Evolutionary conservation across 1,139 yeast genomes (phyloP).

Genomic region (Arxiozyma telluris): DNA sequence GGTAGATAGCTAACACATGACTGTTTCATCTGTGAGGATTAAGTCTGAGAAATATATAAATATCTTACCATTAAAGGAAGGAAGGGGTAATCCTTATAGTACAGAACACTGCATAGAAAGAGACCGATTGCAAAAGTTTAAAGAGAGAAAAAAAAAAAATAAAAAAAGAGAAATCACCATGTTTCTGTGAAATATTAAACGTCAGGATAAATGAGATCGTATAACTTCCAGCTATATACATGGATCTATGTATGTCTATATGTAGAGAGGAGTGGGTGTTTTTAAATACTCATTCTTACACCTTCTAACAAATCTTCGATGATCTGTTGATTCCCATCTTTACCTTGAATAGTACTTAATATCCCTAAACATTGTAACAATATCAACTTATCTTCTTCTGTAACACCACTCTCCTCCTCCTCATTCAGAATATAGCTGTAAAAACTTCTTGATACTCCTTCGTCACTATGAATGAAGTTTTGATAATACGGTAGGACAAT

Average conservation of each 20-base stretch:
- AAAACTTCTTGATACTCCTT: constrained; percentile 27
- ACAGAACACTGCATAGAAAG: no score
- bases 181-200: no score
- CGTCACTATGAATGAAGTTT: constrained; percentile 27
- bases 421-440: constrained; percentile 28
- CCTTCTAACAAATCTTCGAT: constrained; percentile 38
- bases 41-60: no score
- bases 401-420: constrained; percentile 28
- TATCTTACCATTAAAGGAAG: no score
- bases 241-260: neutral
- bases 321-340: constrained; percentile 44
- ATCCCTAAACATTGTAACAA: constrained; percentile 51
- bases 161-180: no score
- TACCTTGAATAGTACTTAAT: constrained; percentile 41
- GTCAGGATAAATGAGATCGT: neutral
- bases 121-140: no score
- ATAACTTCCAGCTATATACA: no score
- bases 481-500: constrained; percentile 43
- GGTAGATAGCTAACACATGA: no score
- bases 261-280: no score
- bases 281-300: constrained; percentile 27
- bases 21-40: no score
- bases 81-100: no score
- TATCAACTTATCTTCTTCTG: constrained; percentile 32
- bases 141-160: no score